Evolutionary conservation across 768 basidiomycete genomes (phyloP).

Genomic region (Hemileccinum impolitum): DNA sequence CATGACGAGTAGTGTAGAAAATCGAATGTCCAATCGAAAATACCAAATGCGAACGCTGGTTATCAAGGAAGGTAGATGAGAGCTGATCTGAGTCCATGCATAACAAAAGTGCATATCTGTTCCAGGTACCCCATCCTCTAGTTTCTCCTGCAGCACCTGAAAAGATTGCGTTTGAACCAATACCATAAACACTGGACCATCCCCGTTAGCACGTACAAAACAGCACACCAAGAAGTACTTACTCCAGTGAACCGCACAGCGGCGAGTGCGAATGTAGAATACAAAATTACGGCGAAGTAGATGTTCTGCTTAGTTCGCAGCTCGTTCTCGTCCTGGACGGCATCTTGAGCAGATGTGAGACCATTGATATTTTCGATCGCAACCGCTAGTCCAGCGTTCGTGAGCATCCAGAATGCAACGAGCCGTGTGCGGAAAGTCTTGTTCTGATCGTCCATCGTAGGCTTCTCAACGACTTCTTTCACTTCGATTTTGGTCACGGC

Average conservation of each 20-base stretch:
- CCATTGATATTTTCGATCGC: constrained; percentile 77
- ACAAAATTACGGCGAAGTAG: constrained; percentile 79
- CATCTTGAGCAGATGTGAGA: constrained; percentile 39
- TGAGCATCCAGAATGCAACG: constrained; percentile 77
- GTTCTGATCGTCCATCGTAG: constrained; percentile 85
- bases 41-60: constrained; percentile 15
- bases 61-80: constrained; percentile 34
- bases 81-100: constrained; percentile 25
- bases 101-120: constrained; percentile 16
- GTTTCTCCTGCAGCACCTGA: constrained; percentile 76
- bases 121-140: constrained; percentile 30
- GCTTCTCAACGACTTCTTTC: constrained; percentile 69
- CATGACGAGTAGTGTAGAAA: constrained; percentile 21
- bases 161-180: constrained; percentile 79
- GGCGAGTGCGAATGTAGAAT: constrained; percentile 72
- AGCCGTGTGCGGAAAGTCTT: constrained; percentile 91
- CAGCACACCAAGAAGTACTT: constrained; percentile 31
- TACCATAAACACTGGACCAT: constrained; percentile 68
- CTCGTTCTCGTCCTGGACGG: constrained; percentile 37
- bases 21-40: constrained; percentile 23
- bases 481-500: constrained; percentile 72
- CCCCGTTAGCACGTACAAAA: constrained; percentile 2
- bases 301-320: constrained; percentile 49
- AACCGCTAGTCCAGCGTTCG: constrained; percentile 67
- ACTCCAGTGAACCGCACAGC: constrained; percentile 75